phyloP scores from a whole-genome alignment of 2,329 filamentous ascomycete genomes.

The Rosellinia necatrix region DNA sequence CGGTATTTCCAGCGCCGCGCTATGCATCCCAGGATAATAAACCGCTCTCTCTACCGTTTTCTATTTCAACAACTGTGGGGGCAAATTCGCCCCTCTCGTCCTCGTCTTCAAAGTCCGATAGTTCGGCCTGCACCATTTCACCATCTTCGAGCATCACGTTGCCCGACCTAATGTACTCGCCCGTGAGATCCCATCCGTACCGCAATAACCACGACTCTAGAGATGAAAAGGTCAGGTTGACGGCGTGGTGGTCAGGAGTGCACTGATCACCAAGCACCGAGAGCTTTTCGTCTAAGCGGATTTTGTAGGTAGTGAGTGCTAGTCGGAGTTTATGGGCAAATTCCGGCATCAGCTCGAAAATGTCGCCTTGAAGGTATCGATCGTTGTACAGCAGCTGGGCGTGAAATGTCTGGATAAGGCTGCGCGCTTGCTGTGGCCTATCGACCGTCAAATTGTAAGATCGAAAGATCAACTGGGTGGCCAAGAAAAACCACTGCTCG shows the following conservation, averaged over 20 bases:
- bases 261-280: slow-evolving; percentile 41
- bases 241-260: slow-evolving; percentile 48
- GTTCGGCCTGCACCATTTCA: slow-evolving; percentile 53
- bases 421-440: slow-evolving; percentile 50
- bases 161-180: slow-evolving; percentile 54
- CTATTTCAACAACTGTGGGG: slow-evolving; percentile 59
- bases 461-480: slow-evolving; percentile 56
- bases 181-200: slow-evolving; percentile 60
- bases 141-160: slow-evolving; percentile 58
- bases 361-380: slow-evolving; percentile 52
- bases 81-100: slow-evolving; percentile 59
- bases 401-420: slow-evolving; percentile 56
- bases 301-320: slow-evolving; percentile 59
- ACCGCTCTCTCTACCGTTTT: slow-evolving; percentile 55
- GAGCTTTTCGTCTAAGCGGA: slow-evolving; percentile 55
- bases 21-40: slow-evolving; percentile 53
- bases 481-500: slow-evolving; percentile 65
- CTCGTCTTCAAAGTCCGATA: slow-evolving; percentile 57
- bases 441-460: slow-evolving; percentile 51
- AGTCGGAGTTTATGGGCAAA: slow-evolving; percentile 46
- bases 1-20: background rate
- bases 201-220: slow-evolving; percentile 54
- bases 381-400: slow-evolving; percentile 61
- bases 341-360: slow-evolving; percentile 45
- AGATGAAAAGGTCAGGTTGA: slow-evolving; percentile 54